phyloP scores from a whole-genome alignment of 202 grass and related monocot genomes.

The Zizania palustris region DNA sequence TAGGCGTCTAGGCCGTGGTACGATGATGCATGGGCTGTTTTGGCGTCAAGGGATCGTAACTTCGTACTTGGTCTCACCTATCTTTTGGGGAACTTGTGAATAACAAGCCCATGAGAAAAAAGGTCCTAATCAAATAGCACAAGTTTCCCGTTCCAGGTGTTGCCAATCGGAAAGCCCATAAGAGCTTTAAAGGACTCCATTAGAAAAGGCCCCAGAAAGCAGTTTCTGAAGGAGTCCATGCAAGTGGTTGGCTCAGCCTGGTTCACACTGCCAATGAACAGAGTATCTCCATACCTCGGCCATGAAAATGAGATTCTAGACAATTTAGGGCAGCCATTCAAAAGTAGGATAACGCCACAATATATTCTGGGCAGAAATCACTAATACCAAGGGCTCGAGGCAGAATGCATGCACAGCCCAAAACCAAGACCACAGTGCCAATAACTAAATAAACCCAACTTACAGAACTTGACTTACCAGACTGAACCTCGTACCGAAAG shows the following conservation, averaged over 20 bases:
- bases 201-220: background rate
- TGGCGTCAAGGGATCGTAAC: background rate
- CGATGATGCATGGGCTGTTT: background rate
- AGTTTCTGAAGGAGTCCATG: background rate
- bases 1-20: background rate
- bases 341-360: too few species aligned
- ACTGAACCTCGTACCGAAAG: constrained; percentile 33
- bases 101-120: background rate
- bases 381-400: too few species aligned
- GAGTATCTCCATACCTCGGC: background rate
- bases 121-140: background rate
- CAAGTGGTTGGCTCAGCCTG: background rate
- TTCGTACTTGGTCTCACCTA: background rate
- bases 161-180: background rate
- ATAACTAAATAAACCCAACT: constrained; percentile 37
- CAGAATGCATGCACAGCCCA: too few species aligned
- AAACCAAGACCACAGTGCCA: constrained; percentile 46
- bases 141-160: too few species aligned
- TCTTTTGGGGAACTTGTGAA: background rate
- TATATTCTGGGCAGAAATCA: constrained; percentile 37
- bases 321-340: background rate
- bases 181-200: background rate
- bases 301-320: background rate
- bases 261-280: background rate
- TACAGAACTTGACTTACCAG: constrained; percentile 41